Base-by-base conservation (phyloP, 495 filamentous ascomycete species). In the Penicillium argentinense region DNA sequence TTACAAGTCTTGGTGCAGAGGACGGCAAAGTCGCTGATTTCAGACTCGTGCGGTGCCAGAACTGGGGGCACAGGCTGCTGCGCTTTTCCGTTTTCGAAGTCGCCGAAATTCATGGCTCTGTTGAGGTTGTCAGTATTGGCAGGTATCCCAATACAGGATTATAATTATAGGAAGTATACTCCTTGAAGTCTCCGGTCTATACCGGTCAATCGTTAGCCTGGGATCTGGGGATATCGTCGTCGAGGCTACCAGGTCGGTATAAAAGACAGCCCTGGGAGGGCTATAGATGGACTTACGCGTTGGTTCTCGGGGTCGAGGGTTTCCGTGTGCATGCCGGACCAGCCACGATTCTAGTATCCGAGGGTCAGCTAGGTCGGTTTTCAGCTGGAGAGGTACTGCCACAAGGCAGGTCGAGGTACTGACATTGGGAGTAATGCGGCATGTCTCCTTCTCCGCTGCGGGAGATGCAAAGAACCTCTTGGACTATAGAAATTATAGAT, bases 51-150 rank as follows among this genome's bases (percentile, higher is more conserved):
- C 6, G 77, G 43, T 17, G 65, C 52, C n/a, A 98, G 79, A 9
- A 76, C 66, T 16, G 70, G 59, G 0, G 92, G 89, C 7, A 97
- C 74, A 22, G 88, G 85, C 62, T 97, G 93, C 46, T 89, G 85
- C 23, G 89, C 79, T 67, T 88, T 83, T 60, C 78, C 75, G 51
- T 84, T 51, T 36, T 69, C 34, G 66, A 91, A 95, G 64, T 87
- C 80, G 57, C 87, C 88, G 39, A 98, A 84, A 69, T 98, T 98
- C 76, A 98, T 88, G 33, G 86, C 89, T 75, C 91, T 95, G 52
- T 41, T 47, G n/a, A 17, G 26, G 47, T 28, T 45, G 36, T 41
- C 36, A 30, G 42, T 30, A 27, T 9, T 43, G 13, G 38, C 24
- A 9, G n/a, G n/a, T n/a, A n/a, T n/a, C n/a, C n/a, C n/a, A n/a